Conservation (phyloP, 2,329 filamentous ascomycete genomes). For the Emmonsia crescens region DNA sequence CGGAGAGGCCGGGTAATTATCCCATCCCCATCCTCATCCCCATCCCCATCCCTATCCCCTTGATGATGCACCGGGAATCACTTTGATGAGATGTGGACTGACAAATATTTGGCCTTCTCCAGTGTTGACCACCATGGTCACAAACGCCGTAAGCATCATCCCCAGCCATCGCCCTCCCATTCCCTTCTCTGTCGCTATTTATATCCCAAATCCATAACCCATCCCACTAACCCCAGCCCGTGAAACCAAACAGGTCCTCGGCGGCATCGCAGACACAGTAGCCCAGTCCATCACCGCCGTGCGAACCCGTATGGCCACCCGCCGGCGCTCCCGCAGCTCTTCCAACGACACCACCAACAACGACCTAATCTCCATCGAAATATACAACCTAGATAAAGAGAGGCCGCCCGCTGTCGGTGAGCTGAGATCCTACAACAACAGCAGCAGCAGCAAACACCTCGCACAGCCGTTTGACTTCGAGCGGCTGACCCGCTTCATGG, state of each 20-base stretch:
- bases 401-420: conserved; percentile 56
- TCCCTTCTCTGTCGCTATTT: background rate
- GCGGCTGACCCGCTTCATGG: conserved; percentile 87
- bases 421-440: conserved; percentile 44
- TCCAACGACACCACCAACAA: conserved; percentile 31
- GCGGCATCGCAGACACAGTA: conserved; percentile 91
- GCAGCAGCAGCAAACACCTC: conserved; percentile 34
- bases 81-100: background rate
- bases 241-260: conserved; percentile 50
- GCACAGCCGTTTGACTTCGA: conserved; percentile 93
- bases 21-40: background rate
- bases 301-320: conserved; percentile 47
- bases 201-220: background rate
- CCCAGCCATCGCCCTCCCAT: background rate
- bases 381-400: conserved; percentile 76
- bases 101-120: conserved; percentile 9
- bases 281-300: conserved; percentile 86
- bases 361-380: conserved; percentile 72
- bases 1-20: conserved; percentile 67
- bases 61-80: background rate
- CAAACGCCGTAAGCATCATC: conserved; percentile 62
- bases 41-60: background rate
- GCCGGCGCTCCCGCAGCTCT: conserved; percentile 43
- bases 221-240: conserved; percentile 2
- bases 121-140: conserved; percentile 98